phyloP scores from a whole-genome alignment of 352 stramenopile genomes.

The Saprolegnia diclina region DNA sequence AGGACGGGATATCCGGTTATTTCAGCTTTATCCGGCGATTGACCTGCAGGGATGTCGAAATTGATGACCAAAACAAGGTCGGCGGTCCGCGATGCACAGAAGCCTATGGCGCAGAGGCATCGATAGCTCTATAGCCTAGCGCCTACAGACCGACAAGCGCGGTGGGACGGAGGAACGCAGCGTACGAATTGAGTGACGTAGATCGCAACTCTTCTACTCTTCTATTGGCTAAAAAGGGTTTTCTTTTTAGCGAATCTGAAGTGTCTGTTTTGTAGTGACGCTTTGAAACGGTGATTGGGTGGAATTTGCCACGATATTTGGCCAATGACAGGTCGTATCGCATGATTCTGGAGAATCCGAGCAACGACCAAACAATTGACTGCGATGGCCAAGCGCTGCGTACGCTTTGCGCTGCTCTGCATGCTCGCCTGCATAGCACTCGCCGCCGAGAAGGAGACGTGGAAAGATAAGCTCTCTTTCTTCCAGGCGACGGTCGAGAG shows the following conservation, averaged over 20 bases:
- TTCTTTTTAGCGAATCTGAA: neutral
- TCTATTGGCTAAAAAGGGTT: too few species aligned
- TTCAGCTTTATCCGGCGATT: neutral
- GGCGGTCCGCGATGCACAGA: too few species aligned
- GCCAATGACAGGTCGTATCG: neutral
- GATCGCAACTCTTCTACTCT: too few species aligned
- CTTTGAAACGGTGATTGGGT: neutral
- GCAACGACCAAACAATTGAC: constrained; percentile 2
- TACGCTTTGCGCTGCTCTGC: neutral
- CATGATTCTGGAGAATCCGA: neutral
- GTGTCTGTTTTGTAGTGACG: neutral
- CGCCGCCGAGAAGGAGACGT: neutral
- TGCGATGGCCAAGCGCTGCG: neutral
- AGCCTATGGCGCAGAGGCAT: too few species aligned
- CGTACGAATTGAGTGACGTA: too few species aligned
- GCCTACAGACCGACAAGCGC: too few species aligned
- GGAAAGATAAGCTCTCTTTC: neutral
- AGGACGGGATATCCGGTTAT: neutral
- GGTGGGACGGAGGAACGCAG: too few species aligned
- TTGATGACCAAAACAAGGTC: neutral
- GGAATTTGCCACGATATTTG: neutral
- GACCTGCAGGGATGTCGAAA: neutral
- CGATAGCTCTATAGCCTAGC: too few species aligned
- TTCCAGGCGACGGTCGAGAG: neutral
- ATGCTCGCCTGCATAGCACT: neutral